These are phyloP conservation scores for Raphanus raphanistrum DNA, from an alignment of 345 rosid species.

Conservation along the genomic window DNA sequence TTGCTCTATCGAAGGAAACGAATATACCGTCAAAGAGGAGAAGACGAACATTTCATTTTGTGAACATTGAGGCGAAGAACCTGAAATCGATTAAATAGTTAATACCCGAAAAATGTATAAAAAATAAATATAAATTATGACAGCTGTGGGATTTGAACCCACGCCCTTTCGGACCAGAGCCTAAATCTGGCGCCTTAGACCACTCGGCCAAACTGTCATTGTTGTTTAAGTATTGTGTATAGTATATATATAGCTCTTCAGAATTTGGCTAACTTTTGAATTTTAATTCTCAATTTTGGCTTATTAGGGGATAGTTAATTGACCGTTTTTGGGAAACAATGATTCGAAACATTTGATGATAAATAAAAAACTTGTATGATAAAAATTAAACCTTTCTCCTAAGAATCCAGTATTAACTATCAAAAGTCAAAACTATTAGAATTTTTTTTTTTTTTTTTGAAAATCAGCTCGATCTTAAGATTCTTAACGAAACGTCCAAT, in stretches of 20 bases:
- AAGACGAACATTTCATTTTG: neutral
- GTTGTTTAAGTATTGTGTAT: neutral
- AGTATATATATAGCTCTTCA: neutral
- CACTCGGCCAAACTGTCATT: conserved; percentile 99
- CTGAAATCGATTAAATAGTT: neutral
- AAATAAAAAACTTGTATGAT: no score
- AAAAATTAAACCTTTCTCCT: neutral
- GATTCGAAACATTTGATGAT: no score
- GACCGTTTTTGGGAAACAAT: neutral
- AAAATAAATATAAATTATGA: conserved; percentile 36
- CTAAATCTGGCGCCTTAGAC: conserved; percentile 98
- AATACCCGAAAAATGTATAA: neutral
- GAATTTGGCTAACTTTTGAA: neutral
- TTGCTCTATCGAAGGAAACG: no score
- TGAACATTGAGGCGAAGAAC: neutral
- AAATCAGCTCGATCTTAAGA: neutral
- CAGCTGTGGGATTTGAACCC: conserved; percentile 99
- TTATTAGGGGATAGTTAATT: neutral
- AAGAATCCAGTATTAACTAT: neutral
- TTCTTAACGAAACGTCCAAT: neutral
- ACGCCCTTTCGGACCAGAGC: conserved; percentile 99
- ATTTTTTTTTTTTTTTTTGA: neutral
- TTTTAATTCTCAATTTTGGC: neutral
- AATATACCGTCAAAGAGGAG: no score
- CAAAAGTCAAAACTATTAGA: neutral